These are phyloP conservation scores for Colletotrichum eleusines DNA, from an alignment of 2,329 filamentous ascomycete species.

Conservation along the genomic window DNA sequence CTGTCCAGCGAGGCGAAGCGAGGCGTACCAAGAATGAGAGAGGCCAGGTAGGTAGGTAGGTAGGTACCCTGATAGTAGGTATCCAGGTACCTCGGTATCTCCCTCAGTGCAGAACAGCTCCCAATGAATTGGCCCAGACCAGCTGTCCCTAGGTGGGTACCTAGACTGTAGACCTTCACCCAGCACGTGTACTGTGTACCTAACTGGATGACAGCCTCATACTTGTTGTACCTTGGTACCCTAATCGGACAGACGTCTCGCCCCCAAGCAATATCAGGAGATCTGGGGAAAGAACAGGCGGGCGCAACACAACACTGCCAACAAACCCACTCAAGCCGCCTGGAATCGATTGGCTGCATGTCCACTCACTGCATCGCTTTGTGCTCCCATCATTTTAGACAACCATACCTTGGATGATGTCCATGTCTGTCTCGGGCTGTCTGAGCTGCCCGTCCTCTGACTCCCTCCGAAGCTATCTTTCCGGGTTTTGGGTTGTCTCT, in stretches of 20 bases:
- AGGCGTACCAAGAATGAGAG: not conserved
- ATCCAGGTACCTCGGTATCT: not conserved
- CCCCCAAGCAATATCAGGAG: not conserved
- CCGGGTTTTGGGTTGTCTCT: not conserved
- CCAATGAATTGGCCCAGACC: no score
- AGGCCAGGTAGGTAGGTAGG: not conserved
- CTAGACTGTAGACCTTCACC: no score
- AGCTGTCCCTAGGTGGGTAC: no score
- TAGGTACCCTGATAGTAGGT: not conserved
- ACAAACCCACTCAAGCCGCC: not conserved
- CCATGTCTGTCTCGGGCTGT: constrained; percentile 9
- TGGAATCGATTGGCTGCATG: constrained; percentile 7
- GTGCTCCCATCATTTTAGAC: not conserved
- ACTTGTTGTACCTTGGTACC: no score
- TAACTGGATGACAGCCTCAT: no score
- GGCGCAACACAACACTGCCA: not conserved
- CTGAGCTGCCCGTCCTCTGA: not conserved
- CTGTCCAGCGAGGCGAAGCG: constrained; percentile 14
- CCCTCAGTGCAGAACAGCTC: not conserved
- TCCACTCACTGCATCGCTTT: no score
- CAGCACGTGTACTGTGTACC: no score
- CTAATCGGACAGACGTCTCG: not conserved
- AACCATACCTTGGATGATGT: not conserved
- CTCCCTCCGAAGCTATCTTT: not conserved
- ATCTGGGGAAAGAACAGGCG: constrained; percentile 13